Base-by-base conservation (phyloP, 306 rosid species). In the Citrullus amarus region DNA sequence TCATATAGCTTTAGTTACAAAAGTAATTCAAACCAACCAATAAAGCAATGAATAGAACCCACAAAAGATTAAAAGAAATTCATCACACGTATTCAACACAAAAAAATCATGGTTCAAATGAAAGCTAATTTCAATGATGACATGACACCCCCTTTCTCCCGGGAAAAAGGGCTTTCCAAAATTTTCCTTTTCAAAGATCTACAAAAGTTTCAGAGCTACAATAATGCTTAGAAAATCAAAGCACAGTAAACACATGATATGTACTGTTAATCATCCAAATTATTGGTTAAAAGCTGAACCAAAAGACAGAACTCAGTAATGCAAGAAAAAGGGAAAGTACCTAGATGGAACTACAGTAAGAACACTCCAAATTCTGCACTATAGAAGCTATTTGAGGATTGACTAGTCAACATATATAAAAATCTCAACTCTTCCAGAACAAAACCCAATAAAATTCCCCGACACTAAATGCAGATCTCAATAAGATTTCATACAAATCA, bases 381-480 rank as follows among this genome's bases (percentile, higher is more conserved):
- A 5, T 17, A 53, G 48, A 53, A 53, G 62, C 63, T 30, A 32
- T 28, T 74, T 51, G 48, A 74, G 20, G 32, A 74, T 18, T 10
- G 28, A 74, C 18, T 34, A 74, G 32, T 51, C 46, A 51, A 1
- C 16, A 30, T 74, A 53, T 32, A 34, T 10, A 32, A 75, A 36
- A 18, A 38, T 10, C 65, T 18, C 3, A 75, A 58, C 38, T 41
- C 66, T 54, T 57, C 79, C 65, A 57, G n/a, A 75, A 75, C 10
- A 32, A 74, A 1, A 28, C 22, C 14, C 1, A 15, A 28, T 54
- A 51, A 39, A 38, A 75, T 46, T 71, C 61, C 66, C 79, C 51
- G 68, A 58, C 79, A 76, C 20, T 1, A 11, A 56, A 58, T 20
- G 54, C 79, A 56, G 54, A 76, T 76, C 79, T 56, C 79, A 57